Percentiles rank a stretch among this genome's conserved stretches.
These are phyloP conservation scores for Aspergillus alliaceus DNA, from an alignment of 2,329 filamentous ascomycete species.

Conservation along the genomic window DNA sequence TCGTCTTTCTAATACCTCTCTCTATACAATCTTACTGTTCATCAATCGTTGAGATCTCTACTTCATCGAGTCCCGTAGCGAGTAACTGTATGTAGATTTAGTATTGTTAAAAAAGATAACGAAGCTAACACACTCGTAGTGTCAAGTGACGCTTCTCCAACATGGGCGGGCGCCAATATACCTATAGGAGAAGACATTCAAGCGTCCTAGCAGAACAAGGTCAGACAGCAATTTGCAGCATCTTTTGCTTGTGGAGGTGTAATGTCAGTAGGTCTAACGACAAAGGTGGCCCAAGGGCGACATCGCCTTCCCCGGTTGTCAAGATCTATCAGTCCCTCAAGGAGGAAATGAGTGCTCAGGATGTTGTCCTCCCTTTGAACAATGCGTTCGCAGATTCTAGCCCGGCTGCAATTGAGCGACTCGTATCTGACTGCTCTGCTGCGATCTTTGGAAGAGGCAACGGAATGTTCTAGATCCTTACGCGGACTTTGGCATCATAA, in stretches of 20 bases:
- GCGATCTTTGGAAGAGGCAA: slow-evolving; percentile 52
- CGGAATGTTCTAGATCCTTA: slow-evolving; percentile 51
- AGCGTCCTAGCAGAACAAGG: background rate
- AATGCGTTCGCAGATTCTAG: background rate
- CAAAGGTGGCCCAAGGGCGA: background rate
- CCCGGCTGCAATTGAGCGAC: slow-evolving; percentile 3
- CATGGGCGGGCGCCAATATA: no score
- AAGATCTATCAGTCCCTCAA: slow-evolving; percentile 6
- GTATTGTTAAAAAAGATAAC: no score
- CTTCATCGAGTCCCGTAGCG: no score
- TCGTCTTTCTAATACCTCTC: no score
- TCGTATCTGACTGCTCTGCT: slow-evolving; percentile 39
- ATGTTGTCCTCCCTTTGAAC: slow-evolving; percentile 7
- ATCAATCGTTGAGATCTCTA: no score
- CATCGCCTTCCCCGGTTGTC: background rate
- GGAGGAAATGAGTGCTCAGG: background rate
- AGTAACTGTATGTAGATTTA: no score
- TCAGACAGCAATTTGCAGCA: background rate
- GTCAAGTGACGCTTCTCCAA: no score
- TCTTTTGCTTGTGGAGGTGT: slow-evolving; percentile 1
- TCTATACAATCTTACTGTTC: no score
- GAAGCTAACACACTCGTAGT: no score
- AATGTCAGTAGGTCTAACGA: background rate
- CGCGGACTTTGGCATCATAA: slow-evolving; percentile 54
- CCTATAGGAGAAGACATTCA: background rate